Conservation (phyloP, 129 eudicot genomes). For the Tagetes erecta region DNA sequence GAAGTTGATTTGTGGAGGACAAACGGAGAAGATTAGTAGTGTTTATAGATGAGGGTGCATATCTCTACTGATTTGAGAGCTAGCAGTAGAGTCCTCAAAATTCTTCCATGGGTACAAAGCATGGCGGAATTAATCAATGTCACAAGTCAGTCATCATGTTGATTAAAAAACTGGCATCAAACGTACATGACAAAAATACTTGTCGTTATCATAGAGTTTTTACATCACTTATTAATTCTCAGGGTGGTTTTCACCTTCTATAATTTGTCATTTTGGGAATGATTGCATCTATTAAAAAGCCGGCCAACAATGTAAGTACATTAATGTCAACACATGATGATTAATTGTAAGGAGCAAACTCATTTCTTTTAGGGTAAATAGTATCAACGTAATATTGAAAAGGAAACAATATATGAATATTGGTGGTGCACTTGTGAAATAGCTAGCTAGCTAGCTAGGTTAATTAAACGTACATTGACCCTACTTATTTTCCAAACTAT, state of each 20-base stretch:
- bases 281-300: conserved; percentile 11
- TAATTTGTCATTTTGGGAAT: conserved; percentile 31
- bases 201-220: conserved; percentile 23
- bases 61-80: conserved; percentile 29
- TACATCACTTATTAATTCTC: not conserved
- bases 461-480: not conserved
- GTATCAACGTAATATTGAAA: not conserved
- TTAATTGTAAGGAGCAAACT: conserved; percentile 16
- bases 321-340: conserved; percentile 28
- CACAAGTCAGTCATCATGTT: conserved; percentile 23
- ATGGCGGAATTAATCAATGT: conserved; percentile 17
- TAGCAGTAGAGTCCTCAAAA: conserved; percentile 28
- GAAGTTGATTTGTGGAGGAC: not conserved
- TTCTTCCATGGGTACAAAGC: conserved; percentile 33
- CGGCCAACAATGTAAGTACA: conserved; percentile 9
- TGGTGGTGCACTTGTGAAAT: no score
- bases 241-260: conserved; percentile 30
- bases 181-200: conserved; percentile 30
- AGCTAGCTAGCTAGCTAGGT: not conserved
- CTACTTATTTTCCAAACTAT: no score
- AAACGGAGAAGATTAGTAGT: conserved; percentile 23
- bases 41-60: conserved; percentile 35
- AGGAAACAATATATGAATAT: not conserved
- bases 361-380: conserved; percentile 19
- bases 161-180: conserved; percentile 2